phyloP scores from a whole-genome alignment of 1,139 yeast species.

The Pichia sp. region DNA sequence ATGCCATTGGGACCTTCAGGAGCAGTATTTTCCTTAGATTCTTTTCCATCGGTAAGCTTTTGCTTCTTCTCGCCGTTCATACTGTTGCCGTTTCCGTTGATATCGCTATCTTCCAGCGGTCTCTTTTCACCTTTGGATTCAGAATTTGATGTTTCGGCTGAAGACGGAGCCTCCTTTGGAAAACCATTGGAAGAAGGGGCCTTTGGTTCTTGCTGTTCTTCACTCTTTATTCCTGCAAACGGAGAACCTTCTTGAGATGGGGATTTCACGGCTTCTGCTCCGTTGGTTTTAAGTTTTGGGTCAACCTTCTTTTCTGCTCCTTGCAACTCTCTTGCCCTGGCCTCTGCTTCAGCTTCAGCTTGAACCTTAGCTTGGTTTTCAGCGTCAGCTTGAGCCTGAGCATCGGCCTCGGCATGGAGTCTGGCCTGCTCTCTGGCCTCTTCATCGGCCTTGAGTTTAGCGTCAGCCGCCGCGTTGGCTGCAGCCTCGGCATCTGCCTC shows the following conservation, averaged over 20 bases:
- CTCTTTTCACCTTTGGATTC: slow-evolving; percentile 2
- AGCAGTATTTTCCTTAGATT: neutral
- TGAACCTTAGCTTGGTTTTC: neutral
- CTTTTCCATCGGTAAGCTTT: neutral
- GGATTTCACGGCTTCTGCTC: neutral
- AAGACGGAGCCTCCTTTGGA: neutral
- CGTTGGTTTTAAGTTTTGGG: neutral
- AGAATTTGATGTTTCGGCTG: neutral
- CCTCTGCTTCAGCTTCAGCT: neutral
- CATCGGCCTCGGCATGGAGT: too few species aligned
- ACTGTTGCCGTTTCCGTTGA: neutral
- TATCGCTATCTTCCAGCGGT: neutral
- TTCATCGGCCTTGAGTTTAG: neutral
- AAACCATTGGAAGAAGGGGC: neutral
- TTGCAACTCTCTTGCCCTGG: too few species aligned
- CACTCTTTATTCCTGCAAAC: neutral
- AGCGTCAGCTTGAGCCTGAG: neutral
- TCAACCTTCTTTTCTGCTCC: neutral
- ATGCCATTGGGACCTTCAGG: neutral
- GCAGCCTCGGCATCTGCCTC: too few species aligned
- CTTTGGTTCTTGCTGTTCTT: neutral
- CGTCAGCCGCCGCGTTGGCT: neutral
- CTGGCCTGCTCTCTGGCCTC: neutral
- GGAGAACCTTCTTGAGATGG: too few species aligned
- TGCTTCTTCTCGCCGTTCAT: neutral